Evolutionary conservation across 1,139 yeast genomes (phyloP).

Genomic region (Saccharomyces hybrid): DNA sequence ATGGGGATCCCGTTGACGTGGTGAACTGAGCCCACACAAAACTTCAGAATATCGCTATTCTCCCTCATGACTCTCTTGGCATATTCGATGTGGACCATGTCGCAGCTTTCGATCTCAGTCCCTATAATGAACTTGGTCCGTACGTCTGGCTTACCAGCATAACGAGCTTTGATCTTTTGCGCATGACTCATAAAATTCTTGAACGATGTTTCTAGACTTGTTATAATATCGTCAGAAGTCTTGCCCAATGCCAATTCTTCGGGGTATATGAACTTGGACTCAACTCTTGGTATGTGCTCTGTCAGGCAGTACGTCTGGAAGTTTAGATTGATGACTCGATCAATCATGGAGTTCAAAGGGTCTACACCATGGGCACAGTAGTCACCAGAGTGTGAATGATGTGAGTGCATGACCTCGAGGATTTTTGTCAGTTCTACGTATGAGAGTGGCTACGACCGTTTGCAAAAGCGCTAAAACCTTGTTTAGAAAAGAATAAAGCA

Average conservation of each 20-base stretch:
- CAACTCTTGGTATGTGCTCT: constrained; percentile 86
- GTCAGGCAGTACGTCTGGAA: constrained; percentile 75
- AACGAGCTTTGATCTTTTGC: constrained; percentile 38
- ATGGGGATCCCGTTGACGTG: constrained; percentile 72
- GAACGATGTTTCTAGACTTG: constrained; percentile 45
- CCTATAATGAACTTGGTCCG: constrained; percentile 63
- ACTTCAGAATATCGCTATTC: constrained; percentile 45
- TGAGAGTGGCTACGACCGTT: neutral
- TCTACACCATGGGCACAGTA: constrained; percentile 84
- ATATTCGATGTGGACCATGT: constrained; percentile 50
- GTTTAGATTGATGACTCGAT: constrained; percentile 46
- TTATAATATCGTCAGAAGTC: constrained; percentile 39
- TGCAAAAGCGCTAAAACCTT: neutral
- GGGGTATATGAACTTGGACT: constrained; percentile 58
- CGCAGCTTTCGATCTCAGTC: constrained; percentile 79
- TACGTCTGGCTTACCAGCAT: constrained; percentile 26
- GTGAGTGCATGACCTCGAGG: constrained; percentile 58
- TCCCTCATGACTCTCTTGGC: constrained; percentile 37
- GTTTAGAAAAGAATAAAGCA: neutral
- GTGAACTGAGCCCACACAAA: constrained; percentile 78
- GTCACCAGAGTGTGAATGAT: constrained; percentile 91
- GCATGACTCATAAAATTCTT: constrained; percentile 58
- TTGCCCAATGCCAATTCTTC: constrained; percentile 47
- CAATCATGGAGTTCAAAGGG: constrained; percentile 60
- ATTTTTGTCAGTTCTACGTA: neutral